Base-by-base conservation (phyloP, 768 basidiomycete species). In the Amanita rimosa region DNA sequence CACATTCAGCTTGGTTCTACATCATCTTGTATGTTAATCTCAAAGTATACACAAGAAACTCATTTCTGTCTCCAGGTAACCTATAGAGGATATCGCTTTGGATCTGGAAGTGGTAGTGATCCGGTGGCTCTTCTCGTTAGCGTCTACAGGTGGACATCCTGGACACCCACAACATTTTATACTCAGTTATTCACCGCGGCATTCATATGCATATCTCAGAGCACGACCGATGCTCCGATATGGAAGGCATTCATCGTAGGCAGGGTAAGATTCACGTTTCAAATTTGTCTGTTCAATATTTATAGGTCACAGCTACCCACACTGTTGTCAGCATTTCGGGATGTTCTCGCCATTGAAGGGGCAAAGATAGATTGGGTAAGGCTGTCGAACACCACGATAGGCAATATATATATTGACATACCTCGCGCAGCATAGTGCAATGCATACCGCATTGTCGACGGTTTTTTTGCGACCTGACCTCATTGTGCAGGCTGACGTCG, bases 221-320 rank as follows among this genome's bases (percentile, higher is more conserved):
- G 61, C 48, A 42, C 54, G 6, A 50, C 55, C 22, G 66, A 54
- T 53, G 62, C 57, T 50, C 64, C 46, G 53, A 57, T 87, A 27
- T 90, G 85, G 86, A 76, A 75, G 54, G 72, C 79, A 16, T 89
- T 88, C 57, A 70, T 85, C 16, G 64, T 85, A 48, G 81, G 84
- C 34, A 74, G 86, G 46, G 86, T 89, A 64, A 56, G 81, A 46
- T 43, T 26, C 50, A 17, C 33, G 53, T 47, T 34, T 11, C 34
- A 22, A 5, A 17, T 52, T 27, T n/a, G 27, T 48, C 31, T 11
- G 13, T 17, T 16, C 9, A 22, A 17, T 11, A 11, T 22, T 51
- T 6, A 44, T 13, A 1, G 10, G 8, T 8, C 22, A 44, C 57
- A 87, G 85, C 67, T 89, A 10, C 85, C 86, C 24, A 65, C 65